Evolutionary conservation across 2,329 filamentous ascomycete genomes (phyloP).

Genomic region (Epichloe sibirici): DNA sequence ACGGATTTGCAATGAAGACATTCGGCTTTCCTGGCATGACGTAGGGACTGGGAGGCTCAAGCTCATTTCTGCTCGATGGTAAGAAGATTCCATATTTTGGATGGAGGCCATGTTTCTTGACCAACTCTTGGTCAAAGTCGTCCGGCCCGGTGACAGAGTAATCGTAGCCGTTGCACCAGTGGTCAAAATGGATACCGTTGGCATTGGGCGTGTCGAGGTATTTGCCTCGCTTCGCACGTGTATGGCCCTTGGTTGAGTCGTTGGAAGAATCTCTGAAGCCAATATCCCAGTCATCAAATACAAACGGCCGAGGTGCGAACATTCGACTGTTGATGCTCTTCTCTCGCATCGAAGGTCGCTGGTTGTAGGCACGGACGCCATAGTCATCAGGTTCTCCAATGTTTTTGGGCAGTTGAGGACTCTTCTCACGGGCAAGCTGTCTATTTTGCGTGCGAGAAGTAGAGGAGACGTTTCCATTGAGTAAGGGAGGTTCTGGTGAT

Average conservation of each 20-base stretch:
- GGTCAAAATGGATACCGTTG: conserved; percentile 41
- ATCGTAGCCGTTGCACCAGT: conserved; percentile 40
- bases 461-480: conserved; percentile 15
- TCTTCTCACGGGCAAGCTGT: conserved; percentile 23
- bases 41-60: conserved; percentile 26
- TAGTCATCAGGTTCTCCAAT: conserved; percentile 37
- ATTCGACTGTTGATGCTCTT: conserved; percentile 41
- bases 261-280: conserved; percentile 48
- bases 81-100: conserved; percentile 42
- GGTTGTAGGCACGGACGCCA: conserved; percentile 34
- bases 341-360: conserved; percentile 26
- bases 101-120: conserved; percentile 39
- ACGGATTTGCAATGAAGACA: conserved; percentile 34
- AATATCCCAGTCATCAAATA: conserved; percentile 41
- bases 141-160: conserved; percentile 33
- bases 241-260: conserved; percentile 40
- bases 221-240: conserved; percentile 38
- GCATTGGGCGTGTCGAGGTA: conserved; percentile 42
- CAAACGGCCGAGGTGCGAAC: conserved; percentile 32
- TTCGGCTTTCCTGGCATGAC: conserved; percentile 35
- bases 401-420: conserved; percentile 26
- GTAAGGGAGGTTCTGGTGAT: conserved; percentile 22
- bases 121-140: conserved; percentile 38
- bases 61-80: conserved; percentile 32
- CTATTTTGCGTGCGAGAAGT: conserved; percentile 16